A percentile compares a stretch with the other conserved stretches of the same genome.
phyloP scores from a whole-genome alignment of 371 early-diverging fungal species.

The Mucor racemosus region DNA sequence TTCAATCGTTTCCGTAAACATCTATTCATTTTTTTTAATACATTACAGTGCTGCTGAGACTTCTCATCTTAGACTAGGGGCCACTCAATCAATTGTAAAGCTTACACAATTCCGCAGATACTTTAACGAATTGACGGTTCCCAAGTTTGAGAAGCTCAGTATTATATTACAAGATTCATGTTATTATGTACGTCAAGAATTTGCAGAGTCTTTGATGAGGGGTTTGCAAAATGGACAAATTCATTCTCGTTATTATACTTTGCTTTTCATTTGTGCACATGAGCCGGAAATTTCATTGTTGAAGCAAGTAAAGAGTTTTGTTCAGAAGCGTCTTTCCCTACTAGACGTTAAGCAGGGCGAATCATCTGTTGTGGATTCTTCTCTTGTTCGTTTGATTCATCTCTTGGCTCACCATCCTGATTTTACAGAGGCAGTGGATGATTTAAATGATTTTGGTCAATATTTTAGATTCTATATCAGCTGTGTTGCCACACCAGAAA shows the following conservation, averaged over 20 bases:
- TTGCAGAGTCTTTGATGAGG: constrained; percentile 75
- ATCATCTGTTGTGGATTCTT: constrained; percentile 59
- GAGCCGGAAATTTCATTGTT: constrained; percentile 80
- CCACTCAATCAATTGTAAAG: constrained; percentile 70
- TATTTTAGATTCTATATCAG: constrained; percentile 88
- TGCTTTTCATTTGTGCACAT: constrained; percentile 82
- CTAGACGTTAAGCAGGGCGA: constrained; percentile 16
- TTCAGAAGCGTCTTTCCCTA: constrained; percentile 35
- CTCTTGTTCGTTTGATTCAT: constrained; percentile 74
- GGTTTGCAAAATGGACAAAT: constrained; percentile 65
- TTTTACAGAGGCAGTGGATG: constrained; percentile 63
- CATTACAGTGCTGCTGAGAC: constrained; percentile 41
- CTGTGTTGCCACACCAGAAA: constrained; percentile 79
- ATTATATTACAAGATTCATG: constrained; percentile 76
- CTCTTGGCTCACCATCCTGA: constrained; percentile 93
- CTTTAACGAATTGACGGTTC: constrained; percentile 56
- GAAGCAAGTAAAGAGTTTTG: constrained; percentile 41
- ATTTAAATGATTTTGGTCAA: constrained; percentile 51
- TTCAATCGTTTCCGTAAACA: neutral
- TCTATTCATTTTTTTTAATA: neutral
- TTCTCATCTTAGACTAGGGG: constrained; percentile 64
- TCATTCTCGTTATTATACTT: constrained; percentile 70
- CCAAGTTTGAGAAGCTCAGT: constrained; percentile 64
- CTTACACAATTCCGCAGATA: constrained; percentile 60
- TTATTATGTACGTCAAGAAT: constrained; percentile 80